A percentile compares a stretch with the other conserved stretches of the same genome.
Conservation (phyloP, 2,329 filamentous ascomycete genomes). For the Aspergillus pseudotamarii region DNA sequence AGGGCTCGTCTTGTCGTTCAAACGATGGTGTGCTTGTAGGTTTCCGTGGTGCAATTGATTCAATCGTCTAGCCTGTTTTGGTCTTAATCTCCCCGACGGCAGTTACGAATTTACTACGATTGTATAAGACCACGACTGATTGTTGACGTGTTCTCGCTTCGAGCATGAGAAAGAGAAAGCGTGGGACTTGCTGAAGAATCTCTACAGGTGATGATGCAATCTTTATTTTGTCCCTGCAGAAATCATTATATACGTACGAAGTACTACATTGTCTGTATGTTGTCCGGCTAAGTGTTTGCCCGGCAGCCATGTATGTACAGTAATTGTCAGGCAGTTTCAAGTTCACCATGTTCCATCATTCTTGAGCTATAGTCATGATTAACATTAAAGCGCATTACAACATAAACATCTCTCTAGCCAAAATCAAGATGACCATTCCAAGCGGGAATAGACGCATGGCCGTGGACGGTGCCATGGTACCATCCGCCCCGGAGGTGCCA, state of each 20-base stretch:
- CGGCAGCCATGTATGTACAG: not conserved
- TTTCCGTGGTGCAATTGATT: slow-evolving; percentile 22
- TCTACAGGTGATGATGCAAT: not conserved
- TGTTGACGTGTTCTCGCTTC: not conserved
- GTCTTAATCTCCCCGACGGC: not conserved
- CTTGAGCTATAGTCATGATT: not conserved
- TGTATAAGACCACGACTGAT: not conserved
- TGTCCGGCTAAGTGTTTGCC: not conserved
- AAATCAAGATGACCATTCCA: not conserved
- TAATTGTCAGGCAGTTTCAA: too few relatives aligned
- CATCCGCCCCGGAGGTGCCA: not conserved
- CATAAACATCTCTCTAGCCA: not conserved
- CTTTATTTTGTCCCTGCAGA: not conserved
- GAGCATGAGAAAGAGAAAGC: too few relatives aligned
- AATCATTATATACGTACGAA: not conserved
- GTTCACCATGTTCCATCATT: not conserved
- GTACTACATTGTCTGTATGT: not conserved
- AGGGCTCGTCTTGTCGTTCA: slow-evolving; percentile 4
- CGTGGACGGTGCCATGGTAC: not conserved
- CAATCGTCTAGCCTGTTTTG: slow-evolving; percentile 1
- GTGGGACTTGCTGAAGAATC: not conserved
- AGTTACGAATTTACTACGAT: too few relatives aligned
- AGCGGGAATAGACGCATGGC: not conserved
- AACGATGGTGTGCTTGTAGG: slow-evolving; percentile 29
- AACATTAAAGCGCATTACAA: not conserved